Evolutionary conservation across 331 rosid species (phyloP), one percentile per base, ranked within the genome.

Genomic region (Erythrophleum ivorense): DNA sequence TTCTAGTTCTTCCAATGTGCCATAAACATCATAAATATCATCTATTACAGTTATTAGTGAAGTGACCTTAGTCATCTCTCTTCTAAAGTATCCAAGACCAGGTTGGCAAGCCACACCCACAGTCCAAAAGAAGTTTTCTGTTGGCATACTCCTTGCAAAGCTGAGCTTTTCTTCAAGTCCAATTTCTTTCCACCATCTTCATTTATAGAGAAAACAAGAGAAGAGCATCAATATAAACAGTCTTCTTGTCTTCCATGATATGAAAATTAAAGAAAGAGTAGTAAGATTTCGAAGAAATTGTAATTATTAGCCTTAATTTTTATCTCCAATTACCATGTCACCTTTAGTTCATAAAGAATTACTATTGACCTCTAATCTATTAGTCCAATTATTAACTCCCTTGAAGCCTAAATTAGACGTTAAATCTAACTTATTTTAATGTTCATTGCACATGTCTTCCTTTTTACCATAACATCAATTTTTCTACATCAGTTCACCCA

Each of bases 121-220:
- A 1, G 33, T 29, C 53, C 73, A 67, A 41, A 67, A n/a, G 72
- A 66, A 67, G 53, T 40, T 41, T 8, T 67, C 73, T 5, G 14
- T 41, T 41, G 33, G 73, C 52, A 41, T 67, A 49, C 41, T 53
- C 73, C 73, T 67, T 40, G 13, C 73, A 67, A 67, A 67, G 2
- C 53, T 67, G 9, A 67, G 73, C 53, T 41, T 67, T 41, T 41
- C 73, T 41, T 8, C 48, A 41, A 40, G 53, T 40, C 53, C 46
- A 6, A 41, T 41, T n/a, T 67, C 73, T 67, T 67, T 40, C 73
- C 73, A 67, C 73, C 73, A 67, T 2, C 73, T 67, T 41, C n/a
- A 34, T 34, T 64, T 3, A 6, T 6, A 5, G 1, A 64, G 6
- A 18, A 66, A 40, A 40, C 72, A 45, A 38, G 0, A 4, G 19